These are phyloP conservation scores for Actinomucor elegans DNA, from an alignment of 371 early-diverging fungal species.

Conservation along the genomic window DNA sequence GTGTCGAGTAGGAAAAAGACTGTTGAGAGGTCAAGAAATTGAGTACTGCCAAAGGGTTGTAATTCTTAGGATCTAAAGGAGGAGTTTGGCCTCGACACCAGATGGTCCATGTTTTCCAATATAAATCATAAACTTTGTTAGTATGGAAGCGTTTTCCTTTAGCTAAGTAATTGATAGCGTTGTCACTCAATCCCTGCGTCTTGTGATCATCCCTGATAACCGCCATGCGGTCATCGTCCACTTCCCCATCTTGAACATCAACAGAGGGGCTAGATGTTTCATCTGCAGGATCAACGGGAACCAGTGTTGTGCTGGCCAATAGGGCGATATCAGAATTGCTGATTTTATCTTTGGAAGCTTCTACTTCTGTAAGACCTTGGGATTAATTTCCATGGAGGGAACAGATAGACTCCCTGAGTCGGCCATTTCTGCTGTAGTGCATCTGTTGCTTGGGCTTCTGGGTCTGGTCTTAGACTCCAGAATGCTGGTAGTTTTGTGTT, in stretches of 20 bases:
- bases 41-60: neutral
- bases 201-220: slow-evolving; percentile 11
- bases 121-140: slow-evolving; percentile 8
- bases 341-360: slow-evolving; percentile 4
- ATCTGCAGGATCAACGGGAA: slow-evolving; percentile 10
- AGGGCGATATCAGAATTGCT: slow-evolving; percentile 24
- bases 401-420: slow-evolving; percentile 4
- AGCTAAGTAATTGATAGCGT: neutral
- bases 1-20: neutral
- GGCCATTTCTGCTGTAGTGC: slow-evolving; percentile 12
- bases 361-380: slow-evolving; percentile 20
- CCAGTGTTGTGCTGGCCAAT: slow-evolving; percentile 27
- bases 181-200: slow-evolving; percentile 2
- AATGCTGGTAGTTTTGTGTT: slow-evolving; percentile 7
- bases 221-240: slow-evolving; percentile 18
- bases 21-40: neutral
- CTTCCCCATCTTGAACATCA: neutral
- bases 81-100: too few relatives aligned
- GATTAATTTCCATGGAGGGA: slow-evolving; percentile 17
- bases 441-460: neutral
- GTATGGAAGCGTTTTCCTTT: slow-evolving; percentile 4
- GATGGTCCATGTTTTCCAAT: too few relatives aligned
- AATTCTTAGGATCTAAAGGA: neutral
- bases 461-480: slow-evolving; percentile 8
- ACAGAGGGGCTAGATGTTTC: neutral